A percentile compares a stretch with the other conserved stretches of the same genome.
phyloP scores from a whole-genome alignment of 768 basidiomycete genomes.

The Trametes punicea region DNA sequence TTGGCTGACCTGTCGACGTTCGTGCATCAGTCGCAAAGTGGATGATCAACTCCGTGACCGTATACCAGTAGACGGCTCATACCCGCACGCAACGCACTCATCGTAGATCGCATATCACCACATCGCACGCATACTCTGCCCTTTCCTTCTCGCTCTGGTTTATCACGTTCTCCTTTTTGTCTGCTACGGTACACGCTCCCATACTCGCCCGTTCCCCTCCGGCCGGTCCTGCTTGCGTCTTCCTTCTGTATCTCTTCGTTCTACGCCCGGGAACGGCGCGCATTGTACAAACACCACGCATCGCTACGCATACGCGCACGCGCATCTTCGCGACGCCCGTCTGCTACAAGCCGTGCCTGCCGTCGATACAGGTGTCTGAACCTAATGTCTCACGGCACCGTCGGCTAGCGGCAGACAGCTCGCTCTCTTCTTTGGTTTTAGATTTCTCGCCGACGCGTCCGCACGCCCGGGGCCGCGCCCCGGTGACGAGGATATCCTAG shows the following conservation, averaged over 20 bases:
- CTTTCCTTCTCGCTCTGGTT: neutral
- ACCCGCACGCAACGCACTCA: conserved; percentile 3
- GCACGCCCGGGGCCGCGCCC: conserved; percentile 6
- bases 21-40: conserved; percentile 46
- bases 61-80: conserved; percentile 38
- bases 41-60: conserved; percentile 54
- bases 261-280: neutral
- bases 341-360: neutral
- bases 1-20: conserved; percentile 3
- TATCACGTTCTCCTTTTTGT: neutral
- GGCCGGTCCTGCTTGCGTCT: conserved; percentile 1
- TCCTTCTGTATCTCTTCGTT: neutral
- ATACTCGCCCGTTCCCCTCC: conserved; percentile 2
- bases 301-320: neutral
- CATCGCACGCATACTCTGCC: conserved; percentile 1
- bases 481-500: neutral
- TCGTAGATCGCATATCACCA: neutral
- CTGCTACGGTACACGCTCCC: conserved; percentile 5
- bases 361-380: neutral
- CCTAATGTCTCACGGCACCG: neutral
- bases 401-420: neutral
- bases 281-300: neutral
- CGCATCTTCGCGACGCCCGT: neutral
- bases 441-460: neutral
- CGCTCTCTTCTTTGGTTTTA: neutral